Evolutionary conservation across 257 asterid genomes (phyloP).

Genomic region (Solanum bukasovii): DNA sequence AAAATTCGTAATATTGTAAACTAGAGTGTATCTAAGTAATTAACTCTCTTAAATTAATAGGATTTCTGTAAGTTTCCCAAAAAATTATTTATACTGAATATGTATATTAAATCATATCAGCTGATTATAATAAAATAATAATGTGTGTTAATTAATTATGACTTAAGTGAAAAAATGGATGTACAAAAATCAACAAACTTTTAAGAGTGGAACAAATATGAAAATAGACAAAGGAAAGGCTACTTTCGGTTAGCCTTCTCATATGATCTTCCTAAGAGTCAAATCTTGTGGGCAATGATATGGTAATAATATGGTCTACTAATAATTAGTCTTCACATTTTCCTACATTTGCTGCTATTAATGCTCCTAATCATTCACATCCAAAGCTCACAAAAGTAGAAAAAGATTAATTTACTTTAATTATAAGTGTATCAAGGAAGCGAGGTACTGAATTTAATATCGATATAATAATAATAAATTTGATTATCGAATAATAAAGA

Average conservation of each 20-base stretch:
- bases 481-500: no score
- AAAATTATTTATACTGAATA: not conserved
- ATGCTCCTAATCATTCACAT: conserved; percentile 35
- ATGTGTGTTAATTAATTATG: not conserved
- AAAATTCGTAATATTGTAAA: no score
- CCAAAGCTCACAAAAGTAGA: conserved; percentile 3
- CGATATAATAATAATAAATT: no score
- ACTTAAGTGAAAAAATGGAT: not conserved
- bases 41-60: not conserved
- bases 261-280: not conserved
- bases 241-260: conserved; percentile 25
- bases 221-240: conserved; percentile 19
- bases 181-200: not conserved
- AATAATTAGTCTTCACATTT: not conserved
- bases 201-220: not conserved
- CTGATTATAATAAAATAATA: not conserved
- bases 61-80: not conserved
- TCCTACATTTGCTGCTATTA: not conserved
- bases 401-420: not conserved
- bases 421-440: not conserved
- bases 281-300: conserved; percentile 32
- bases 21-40: no score
- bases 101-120: not conserved
- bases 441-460: no score
- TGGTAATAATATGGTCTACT: conserved; percentile 8